phyloP scores from a whole-genome alignment of 2,329 filamentous ascomycete species.

The Westerdykella aurantiaca region DNA sequence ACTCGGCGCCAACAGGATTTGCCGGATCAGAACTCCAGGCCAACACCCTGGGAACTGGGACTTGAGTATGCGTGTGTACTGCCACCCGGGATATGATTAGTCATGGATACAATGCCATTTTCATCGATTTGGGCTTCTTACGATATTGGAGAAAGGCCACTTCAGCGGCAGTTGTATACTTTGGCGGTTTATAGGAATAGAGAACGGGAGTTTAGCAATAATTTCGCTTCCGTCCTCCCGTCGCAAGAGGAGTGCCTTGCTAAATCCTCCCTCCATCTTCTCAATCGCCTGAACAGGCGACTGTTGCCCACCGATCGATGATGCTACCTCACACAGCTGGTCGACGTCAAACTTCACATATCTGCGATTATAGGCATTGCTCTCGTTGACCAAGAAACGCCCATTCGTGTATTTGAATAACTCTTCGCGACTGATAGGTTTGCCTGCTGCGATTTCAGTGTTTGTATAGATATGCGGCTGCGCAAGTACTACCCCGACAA shows the following conservation, averaged over 20 bases:
- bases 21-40: constrained; percentile 20
- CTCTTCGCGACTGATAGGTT: constrained; percentile 12
- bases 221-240: constrained; percentile 14
- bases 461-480: background rate
- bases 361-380: constrained; percentile 15
- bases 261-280: constrained; percentile 33
- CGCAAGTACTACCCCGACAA: background rate
- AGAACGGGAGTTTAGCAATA: constrained; percentile 19
- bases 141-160: constrained; percentile 31
- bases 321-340: constrained; percentile 23
- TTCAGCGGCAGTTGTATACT: constrained; percentile 33
- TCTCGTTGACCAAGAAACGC: constrained; percentile 24
- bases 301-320: constrained; percentile 8
- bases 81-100: constrained; percentile 3
- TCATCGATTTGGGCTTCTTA: constrained; percentile 9
- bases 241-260: constrained; percentile 25
- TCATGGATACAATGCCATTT: background rate
- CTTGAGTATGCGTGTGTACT: constrained; percentile 13
- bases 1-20: constrained; percentile 31
- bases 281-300: constrained; percentile 24
- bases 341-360: constrained; percentile 27
- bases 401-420: constrained; percentile 25
- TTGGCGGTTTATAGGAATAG: constrained; percentile 31
- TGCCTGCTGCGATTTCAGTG: constrained; percentile 3
- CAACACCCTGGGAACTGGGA: constrained; percentile 24